Conservation (phyloP, 306 rosid species). For the Cucumis melo region DNA sequence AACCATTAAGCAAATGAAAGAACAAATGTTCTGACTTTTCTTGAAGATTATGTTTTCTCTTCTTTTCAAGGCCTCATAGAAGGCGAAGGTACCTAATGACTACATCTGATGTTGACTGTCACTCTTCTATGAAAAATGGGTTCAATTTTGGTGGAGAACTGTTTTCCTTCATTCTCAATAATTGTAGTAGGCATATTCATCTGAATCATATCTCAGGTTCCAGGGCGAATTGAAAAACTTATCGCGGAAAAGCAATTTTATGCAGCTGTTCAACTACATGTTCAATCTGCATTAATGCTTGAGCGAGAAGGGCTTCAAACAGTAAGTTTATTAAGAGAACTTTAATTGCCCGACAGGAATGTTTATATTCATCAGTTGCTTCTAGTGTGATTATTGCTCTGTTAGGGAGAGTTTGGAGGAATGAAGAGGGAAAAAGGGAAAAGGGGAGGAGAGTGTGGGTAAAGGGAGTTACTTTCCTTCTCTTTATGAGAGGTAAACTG, state of each 20-base stretch:
- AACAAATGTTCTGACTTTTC: not conserved
- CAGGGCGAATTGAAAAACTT: constrained; percentile 78
- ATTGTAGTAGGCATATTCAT: constrained; percentile 10
- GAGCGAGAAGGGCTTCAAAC: constrained; percentile 94
- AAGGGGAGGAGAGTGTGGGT: not conserved
- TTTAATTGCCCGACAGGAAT: not conserved
- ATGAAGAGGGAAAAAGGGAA: not conserved
- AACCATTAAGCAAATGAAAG: not conserved
- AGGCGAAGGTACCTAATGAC: not conserved
- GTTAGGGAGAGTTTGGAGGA: not conserved
- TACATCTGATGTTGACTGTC: not conserved
- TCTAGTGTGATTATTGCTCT: not conserved
- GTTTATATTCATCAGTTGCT: not conserved
- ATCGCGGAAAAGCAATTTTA: constrained; percentile 86
- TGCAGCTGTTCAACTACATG: constrained; percentile 91
- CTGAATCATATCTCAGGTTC: constrained; percentile 58
- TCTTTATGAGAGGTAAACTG: not conserved
- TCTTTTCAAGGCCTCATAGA: not conserved
- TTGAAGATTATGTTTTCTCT: not conserved
- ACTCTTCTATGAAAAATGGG: not conserved
- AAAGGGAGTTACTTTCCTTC: not conserved
- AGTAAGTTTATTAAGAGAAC: constrained; percentile 31
- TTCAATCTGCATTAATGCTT: constrained; percentile 80
- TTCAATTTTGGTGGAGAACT: not conserved
- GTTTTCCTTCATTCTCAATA: not conserved